Percentiles rank a stretch among this genome's conserved stretches.
Conservation (phyloP, 164 flowering plant species). For the Liriodendron chinense region DNA sequence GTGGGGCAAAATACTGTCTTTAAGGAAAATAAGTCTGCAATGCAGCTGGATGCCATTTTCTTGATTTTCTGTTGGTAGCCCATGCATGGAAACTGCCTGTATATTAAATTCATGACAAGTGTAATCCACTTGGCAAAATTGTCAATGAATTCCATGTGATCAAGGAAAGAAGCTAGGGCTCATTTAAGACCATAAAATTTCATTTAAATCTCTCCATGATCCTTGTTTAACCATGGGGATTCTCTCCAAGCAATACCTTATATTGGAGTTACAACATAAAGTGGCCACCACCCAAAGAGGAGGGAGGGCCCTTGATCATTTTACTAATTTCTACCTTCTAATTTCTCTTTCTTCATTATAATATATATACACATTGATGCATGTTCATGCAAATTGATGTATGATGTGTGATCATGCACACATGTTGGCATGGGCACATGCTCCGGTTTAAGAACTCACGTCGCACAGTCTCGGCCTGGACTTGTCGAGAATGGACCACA, state of each 20-base stretch:
- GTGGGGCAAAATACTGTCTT: no score
- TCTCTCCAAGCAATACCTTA: slow-evolving; percentile 13
- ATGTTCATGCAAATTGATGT: background rate
- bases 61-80: no score
- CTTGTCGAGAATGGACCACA: slow-evolving; percentile 82
- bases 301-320: no score
- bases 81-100: no score
- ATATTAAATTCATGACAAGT: no score
- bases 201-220: slow-evolving; percentile 40
- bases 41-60: no score
- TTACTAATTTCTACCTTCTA: background rate
- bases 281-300: background rate
- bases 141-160: no score
- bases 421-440: background rate
- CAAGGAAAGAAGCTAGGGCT: no score
- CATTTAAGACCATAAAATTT: background rate
- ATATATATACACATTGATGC: background rate
- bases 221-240: slow-evolving; percentile 37
- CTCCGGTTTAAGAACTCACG: slow-evolving; percentile 1
- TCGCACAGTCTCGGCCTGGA: slow-evolving; percentile 37
- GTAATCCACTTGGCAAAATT: no score
- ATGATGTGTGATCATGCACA: background rate
- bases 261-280: slow-evolving; percentile 7
- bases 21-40: no score
- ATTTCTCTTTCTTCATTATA: background rate